Evolutionary conservation across 1,284 basidiomycete species (phyloP).

Genomic region (Schizophyllum amplum): DNA sequence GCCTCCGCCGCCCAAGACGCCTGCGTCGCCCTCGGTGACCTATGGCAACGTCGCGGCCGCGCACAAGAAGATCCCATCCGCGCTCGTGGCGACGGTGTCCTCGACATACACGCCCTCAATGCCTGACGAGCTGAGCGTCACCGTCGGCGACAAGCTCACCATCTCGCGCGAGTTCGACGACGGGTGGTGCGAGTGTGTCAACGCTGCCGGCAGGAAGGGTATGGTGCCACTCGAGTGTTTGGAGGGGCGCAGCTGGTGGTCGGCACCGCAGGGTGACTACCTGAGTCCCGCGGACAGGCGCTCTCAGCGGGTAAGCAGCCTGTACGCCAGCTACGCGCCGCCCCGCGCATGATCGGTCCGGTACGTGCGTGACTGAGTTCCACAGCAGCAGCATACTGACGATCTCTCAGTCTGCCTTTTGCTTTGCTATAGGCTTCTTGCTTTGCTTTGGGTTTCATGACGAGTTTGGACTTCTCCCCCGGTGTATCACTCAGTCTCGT

Average conservation of each 20-base stretch:
- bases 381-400: too few relatives aligned
- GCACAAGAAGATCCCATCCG: neutral
- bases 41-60: neutral
- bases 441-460: too few relatives aligned
- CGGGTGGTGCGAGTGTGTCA: conserved; percentile 59
- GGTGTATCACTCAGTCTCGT: too few relatives aligned
- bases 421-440: too few relatives aligned
- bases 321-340: neutral
- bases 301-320: neutral
- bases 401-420: too few relatives aligned
- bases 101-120: conserved; percentile 57
- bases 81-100: conserved; percentile 35
- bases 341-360: neutral
- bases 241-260: conserved; percentile 16
- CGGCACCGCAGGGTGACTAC: neutral
- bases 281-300: neutral
- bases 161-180: conserved; percentile 59
- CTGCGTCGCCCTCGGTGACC: conserved; percentile 1
- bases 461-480: too few relatives aligned
- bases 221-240: conserved; percentile 66
- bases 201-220: conserved; percentile 44
- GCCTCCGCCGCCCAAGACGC: conserved; percentile 5
- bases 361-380: too few relatives aligned
- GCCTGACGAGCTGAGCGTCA: conserved; percentile 60
- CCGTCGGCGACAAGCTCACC: conserved; percentile 46